Evolutionary conservation across 2,329 filamentous ascomycete species (phyloP).

Genomic region (Trichoderma brevicompactum): DNA sequence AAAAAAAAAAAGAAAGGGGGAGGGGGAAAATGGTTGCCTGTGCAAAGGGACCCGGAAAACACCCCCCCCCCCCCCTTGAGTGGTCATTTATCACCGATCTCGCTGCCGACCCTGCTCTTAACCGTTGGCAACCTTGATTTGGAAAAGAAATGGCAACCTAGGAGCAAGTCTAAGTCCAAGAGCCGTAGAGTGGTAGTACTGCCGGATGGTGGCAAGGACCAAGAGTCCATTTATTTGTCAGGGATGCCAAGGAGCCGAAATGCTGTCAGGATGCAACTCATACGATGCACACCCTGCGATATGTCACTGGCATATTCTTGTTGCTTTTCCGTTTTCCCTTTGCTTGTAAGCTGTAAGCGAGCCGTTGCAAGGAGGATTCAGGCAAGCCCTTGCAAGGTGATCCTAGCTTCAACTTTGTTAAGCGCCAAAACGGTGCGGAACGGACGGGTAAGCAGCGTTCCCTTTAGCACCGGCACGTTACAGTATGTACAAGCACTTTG

Average conservation of each 20-base stretch:
- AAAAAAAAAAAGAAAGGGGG: too few species aligned
- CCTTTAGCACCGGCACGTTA: background rate
- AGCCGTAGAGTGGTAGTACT: background rate
- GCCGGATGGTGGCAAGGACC: background rate
- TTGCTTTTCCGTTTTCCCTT: background rate
- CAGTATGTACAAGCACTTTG: background rate
- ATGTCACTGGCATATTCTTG: background rate
- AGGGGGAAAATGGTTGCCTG: background rate
- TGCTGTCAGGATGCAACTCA: background rate
- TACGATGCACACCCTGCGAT: background rate
- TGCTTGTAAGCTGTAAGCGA: constrained; percentile 14
- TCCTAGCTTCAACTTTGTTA: constrained; percentile 1
- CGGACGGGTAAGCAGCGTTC: constrained; percentile 3
- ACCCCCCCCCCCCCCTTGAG: background rate
- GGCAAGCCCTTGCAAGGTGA: background rate
- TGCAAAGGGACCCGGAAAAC: background rate
- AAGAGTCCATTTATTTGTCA: background rate
- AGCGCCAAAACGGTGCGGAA: constrained; percentile 19
- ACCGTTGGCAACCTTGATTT: background rate
- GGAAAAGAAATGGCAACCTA: background rate
- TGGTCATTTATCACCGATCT: background rate
- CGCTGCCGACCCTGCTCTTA: background rate
- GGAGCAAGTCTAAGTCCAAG: background rate
- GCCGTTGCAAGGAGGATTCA: constrained; percentile 2
- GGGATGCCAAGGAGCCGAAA: constrained; percentile 7